These are phyloP conservation scores for Linum usitatissimum DNA, from an alignment of 345 rosid species.

Conservation along the genomic window DNA sequence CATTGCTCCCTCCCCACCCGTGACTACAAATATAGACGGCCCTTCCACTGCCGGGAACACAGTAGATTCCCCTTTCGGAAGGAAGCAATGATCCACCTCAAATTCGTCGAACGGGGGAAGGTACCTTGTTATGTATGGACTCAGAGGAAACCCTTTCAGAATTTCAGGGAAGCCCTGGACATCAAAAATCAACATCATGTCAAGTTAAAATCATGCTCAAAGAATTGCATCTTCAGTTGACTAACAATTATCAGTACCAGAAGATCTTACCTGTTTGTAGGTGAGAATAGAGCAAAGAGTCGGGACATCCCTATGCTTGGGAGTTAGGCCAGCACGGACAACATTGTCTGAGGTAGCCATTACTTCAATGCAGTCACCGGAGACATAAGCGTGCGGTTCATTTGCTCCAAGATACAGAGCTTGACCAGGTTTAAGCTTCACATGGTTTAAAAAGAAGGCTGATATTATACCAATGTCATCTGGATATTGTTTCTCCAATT, in stretches of 20 bases:
- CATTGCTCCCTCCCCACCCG: constrained; percentile 54
- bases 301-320: constrained; percentile 70
- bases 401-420: constrained; percentile 92
- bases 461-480: constrained; percentile 79
- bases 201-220: neutral
- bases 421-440: constrained; percentile 88
- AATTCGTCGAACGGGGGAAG: constrained; percentile 92
- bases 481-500: constrained; percentile 76
- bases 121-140: constrained; percentile 62
- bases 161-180: constrained; percentile 85
- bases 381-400: constrained; percentile 89
- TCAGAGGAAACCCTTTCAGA: constrained; percentile 56
- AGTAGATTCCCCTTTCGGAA: constrained; percentile 48
- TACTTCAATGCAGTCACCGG: constrained; percentile 87
- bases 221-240: neutral
- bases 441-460: constrained; percentile 75
- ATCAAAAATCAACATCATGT: neutral
- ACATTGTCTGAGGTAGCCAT: constrained; percentile 99
- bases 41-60: constrained; percentile 66
- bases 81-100: constrained; percentile 67
- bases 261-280: constrained; percentile 58
- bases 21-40: constrained; percentile 67
- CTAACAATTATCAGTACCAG: neutral
- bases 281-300: constrained; percentile 96
- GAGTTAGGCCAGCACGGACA: constrained; percentile 97